These are phyloP conservation scores for Starmerella cellae DNA, from an alignment of 805 yeast species.

Conservation along the genomic window DNA sequence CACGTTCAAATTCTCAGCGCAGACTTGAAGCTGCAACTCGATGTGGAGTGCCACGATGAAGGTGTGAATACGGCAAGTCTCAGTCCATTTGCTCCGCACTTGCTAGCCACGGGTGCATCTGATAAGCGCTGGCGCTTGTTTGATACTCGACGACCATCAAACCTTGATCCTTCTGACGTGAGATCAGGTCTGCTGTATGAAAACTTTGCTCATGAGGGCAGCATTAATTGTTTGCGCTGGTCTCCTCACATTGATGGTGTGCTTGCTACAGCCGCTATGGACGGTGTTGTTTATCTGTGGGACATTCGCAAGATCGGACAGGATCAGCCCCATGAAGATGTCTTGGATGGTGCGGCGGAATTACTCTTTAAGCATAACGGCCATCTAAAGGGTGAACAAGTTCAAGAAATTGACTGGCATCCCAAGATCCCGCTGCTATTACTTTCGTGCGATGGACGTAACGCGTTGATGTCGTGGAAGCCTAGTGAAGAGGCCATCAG, in stretches of 20 bases:
- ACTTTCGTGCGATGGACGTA: conserved; percentile 14
- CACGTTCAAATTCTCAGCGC: conserved; percentile 45
- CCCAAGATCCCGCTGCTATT: conserved; percentile 11
- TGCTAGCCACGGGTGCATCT: conserved; percentile 36
- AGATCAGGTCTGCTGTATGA: conserved; percentile 42
- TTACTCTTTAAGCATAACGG: conserved; percentile 87
- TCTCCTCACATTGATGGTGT: conserved; percentile 67
- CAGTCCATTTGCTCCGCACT: conserved; percentile 39
- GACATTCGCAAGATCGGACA: conserved; percentile 67
- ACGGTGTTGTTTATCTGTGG: conserved; percentile 70
- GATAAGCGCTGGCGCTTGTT: conserved; percentile 48
- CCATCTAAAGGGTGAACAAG: conserved; percentile 30
- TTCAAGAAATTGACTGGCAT: conserved; percentile 29
- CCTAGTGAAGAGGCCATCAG: conserved; percentile 11
- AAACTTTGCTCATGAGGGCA: conserved; percentile 59
- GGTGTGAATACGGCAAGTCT: conserved; percentile 57
- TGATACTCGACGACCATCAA: conserved; percentile 50
- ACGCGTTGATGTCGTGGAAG: conserved; percentile 16
- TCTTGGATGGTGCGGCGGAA: conserved; percentile 85
- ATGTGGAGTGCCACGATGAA: conserved; percentile 38
- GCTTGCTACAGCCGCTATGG: conserved; percentile 50
- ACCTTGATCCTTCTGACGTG: conserved; percentile 6
- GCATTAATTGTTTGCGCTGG: conserved; percentile 63
- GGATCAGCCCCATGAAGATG: conserved; percentile 75
- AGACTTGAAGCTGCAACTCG: neutral